phyloP scores from a whole-genome alignment of 1,284 basidiomycete species.

The Ustilago nuda region DNA sequence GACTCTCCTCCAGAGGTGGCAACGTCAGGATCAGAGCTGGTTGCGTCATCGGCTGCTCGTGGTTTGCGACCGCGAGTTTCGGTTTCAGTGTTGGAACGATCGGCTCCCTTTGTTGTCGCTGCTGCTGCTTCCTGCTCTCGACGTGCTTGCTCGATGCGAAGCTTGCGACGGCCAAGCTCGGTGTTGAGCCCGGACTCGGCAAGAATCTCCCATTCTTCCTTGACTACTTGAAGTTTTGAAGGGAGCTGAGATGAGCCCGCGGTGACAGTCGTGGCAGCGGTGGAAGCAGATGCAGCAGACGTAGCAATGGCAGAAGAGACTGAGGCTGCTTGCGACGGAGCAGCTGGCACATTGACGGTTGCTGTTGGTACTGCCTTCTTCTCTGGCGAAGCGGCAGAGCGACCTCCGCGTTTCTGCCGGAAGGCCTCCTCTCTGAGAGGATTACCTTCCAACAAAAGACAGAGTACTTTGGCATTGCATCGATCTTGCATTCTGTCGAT shows the following conservation, averaged over 20 bases:
- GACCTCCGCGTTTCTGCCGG: slow-evolving; percentile 57
- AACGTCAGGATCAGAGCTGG: slow-evolving; percentile 27
- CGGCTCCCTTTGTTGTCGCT: slow-evolving; percentile 23
- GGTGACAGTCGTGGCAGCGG: slow-evolving; percentile 1
- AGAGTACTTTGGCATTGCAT: slow-evolving; percentile 30
- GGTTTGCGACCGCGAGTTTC: slow-evolving; percentile 30
- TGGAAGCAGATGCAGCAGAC: not conserved
- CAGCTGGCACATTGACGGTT: not conserved
- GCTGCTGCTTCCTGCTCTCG: slow-evolving; percentile 40
- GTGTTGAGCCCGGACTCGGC: slow-evolving; percentile 57
- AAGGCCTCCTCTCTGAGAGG: slow-evolving; percentile 55
- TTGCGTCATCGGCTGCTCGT: slow-evolving; percentile 23
- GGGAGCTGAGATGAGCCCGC: slow-evolving; percentile 33
- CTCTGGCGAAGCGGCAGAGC: slow-evolving; percentile 32
- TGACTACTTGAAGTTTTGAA: slow-evolving; percentile 39
- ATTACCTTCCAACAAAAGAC: slow-evolving; percentile 54
- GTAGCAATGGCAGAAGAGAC: not conserved
- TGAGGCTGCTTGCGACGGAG: not conserved
- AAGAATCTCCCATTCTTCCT: slow-evolving; percentile 57
- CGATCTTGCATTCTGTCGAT: slow-evolving; percentile 31
- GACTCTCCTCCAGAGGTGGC: slow-evolving; percentile 23
- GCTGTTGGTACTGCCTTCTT: slow-evolving; percentile 25
- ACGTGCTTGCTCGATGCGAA: slow-evolving; percentile 46
- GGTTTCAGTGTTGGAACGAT: slow-evolving; percentile 11
- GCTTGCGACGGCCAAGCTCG: slow-evolving; percentile 53